phyloP scores from a whole-genome alignment of 73 alveolate species.

The Paramecium octaurelia region DNA sequence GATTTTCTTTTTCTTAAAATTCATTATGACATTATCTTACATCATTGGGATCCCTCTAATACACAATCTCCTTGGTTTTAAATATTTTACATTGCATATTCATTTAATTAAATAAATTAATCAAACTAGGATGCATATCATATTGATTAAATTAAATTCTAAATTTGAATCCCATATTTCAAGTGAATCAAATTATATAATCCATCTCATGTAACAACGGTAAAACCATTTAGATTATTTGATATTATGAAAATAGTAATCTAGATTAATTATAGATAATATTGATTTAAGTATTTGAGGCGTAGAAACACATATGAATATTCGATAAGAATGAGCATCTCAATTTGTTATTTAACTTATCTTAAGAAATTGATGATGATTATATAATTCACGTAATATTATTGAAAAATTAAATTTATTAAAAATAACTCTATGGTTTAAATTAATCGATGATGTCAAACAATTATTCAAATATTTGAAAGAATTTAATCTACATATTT shows the following conservation, averaged over 20 bases:
- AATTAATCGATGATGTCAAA: background rate
- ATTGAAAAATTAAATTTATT: background rate
- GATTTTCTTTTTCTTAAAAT: slow-evolving; percentile 17
- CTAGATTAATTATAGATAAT: too few relatives aligned
- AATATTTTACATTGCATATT: background rate
- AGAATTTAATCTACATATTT: background rate
- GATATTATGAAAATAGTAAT: too few relatives aligned
- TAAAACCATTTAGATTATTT: too few relatives aligned
- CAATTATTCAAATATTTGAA: background rate
- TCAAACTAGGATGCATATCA: background rate
- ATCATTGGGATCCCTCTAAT: slow-evolving; percentile 31
- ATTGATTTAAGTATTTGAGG: too few relatives aligned
- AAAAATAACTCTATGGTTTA: background rate
- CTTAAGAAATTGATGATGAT: too few relatives aligned
- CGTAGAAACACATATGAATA: too few relatives aligned
- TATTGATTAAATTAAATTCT: background rate
- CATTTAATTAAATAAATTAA: background rate
- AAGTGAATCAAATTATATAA: too few relatives aligned
- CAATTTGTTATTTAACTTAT: too few relatives aligned
- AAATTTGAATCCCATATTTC: too few relatives aligned
- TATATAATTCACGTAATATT: background rate
- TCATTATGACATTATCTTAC: background rate
- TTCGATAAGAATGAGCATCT: background rate
- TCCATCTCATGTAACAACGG: too few relatives aligned
- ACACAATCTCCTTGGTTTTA: background rate